Evolutionary conservation across 2,329 filamentous ascomycete species (phyloP).

Genomic region (Sporothrix pseudoabietina): DNA sequence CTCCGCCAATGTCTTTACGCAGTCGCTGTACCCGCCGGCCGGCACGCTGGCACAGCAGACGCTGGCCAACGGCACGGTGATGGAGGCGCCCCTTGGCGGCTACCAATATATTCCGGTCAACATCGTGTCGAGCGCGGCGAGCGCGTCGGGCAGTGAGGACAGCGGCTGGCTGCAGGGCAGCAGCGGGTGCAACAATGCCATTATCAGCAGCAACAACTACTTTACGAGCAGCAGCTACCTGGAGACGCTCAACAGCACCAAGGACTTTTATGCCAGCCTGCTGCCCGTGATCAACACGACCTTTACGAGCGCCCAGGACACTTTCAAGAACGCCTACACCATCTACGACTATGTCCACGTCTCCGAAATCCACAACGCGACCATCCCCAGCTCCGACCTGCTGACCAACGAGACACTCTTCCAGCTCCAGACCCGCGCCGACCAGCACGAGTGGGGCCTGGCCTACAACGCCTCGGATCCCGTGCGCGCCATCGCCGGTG

Average conservation of each 20-base stretch:
- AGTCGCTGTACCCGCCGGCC: slow-evolving; percentile 83
- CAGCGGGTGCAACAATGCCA: slow-evolving; percentile 58
- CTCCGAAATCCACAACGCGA: slow-evolving; percentile 60
- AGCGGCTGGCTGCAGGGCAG: slow-evolving; percentile 61
- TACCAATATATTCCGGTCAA: slow-evolving; percentile 83
- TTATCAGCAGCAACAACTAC: slow-evolving; percentile 59
- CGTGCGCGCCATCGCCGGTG: slow-evolving; percentile 60
- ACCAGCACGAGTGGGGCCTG: slow-evolving; percentile 78
- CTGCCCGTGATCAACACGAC: slow-evolving; percentile 59
- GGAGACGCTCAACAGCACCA: slow-evolving; percentile 52
- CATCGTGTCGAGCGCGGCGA: slow-evolving; percentile 57
- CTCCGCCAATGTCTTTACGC: slow-evolving; percentile 78
- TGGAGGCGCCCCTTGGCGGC: slow-evolving; percentile 71
- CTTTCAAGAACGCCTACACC: slow-evolving; percentile 63
- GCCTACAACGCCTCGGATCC: slow-evolving; percentile 73
- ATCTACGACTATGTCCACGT: slow-evolving; percentile 65
- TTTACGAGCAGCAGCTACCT: slow-evolving; percentile 53
- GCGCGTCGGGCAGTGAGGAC: slow-evolving; percentile 58
- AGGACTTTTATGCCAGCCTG: slow-evolving; percentile 60
- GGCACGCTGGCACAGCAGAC: slow-evolving; percentile 58
- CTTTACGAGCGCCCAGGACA: slow-evolving; percentile 50
- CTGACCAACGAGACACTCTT: slow-evolving; percentile 61
- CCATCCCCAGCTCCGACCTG: slow-evolving; percentile 60
- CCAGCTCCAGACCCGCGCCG: slow-evolving; percentile 72
- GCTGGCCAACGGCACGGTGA: slow-evolving; percentile 69